Conservation (phyloP, 1,284 basidiomycete species). For the Phellinidium pouzarii region DNA sequence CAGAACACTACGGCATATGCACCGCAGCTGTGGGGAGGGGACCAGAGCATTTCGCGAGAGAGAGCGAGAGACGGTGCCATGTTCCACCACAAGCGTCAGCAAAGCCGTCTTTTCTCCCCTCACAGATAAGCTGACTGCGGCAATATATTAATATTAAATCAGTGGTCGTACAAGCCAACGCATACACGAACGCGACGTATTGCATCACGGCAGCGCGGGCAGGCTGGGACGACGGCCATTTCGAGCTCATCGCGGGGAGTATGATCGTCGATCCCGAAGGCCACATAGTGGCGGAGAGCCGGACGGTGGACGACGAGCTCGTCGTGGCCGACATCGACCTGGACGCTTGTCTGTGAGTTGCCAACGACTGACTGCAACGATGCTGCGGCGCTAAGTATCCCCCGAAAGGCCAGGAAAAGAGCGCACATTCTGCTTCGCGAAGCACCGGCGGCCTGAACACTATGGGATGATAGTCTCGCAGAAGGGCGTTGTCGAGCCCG, state of each 20-base stretch:
- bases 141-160: too few species aligned
- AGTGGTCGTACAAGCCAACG: conserved; percentile 18
- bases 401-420: conserved; percentile 15
- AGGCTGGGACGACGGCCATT: conserved; percentile 18
- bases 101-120: background rate
- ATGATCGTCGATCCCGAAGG: conserved; percentile 19
- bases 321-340: conserved; percentile 19
- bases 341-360: conserved; percentile 14
- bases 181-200: conserved; percentile 12
- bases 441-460: conserved; percentile 19
- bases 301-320: conserved; percentile 17
- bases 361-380: background rate
- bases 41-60: conserved; percentile 16
- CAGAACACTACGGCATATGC: conserved; percentile 18
- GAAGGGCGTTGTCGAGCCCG: conserved; percentile 10
- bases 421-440: conserved; percentile 18
- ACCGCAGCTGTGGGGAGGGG: conserved; percentile 18
- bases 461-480: conserved; percentile 17
- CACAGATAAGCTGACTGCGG: background rate
- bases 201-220: conserved; percentile 7
- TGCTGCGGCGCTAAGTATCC: background rate
- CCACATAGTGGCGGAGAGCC: conserved; percentile 18
- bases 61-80: conserved; percentile 14
- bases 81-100: conserved; percentile 17
- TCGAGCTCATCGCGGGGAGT: conserved; percentile 18